Conservation (phyloP, 2,329 filamentous ascomycete genomes). For the Bisporella sp. region DNA sequence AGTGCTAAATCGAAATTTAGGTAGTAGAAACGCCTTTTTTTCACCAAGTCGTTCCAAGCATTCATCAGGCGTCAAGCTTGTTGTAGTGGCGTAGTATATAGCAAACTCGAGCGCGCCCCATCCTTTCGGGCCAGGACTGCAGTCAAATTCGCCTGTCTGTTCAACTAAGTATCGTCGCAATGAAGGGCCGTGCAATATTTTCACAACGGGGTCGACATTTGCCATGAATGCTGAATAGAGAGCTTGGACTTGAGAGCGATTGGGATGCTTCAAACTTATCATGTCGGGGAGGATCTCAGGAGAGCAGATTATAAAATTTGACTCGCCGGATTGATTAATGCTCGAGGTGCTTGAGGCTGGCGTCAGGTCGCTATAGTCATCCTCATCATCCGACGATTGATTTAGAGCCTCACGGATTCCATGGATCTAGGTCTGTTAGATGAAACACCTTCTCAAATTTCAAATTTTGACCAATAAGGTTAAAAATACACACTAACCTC, state of each 20-base stretch:
- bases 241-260: neutral
- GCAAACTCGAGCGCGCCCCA: neutral
- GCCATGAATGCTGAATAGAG: neutral
- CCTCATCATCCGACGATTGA: no score
- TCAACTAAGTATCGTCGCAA: neutral
- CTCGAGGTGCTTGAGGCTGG: no score
- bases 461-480: no score
- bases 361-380: no score
- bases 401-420: no score
- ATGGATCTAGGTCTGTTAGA: no score
- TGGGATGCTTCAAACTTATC: conserved; percentile 2
- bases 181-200: neutral
- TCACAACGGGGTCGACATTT: conserved; percentile 4
- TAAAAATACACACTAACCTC: no score
- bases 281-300: neutral
- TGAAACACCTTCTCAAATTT: no score
- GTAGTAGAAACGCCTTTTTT: conserved; percentile 31
- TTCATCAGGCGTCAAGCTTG: conserved; percentile 39
- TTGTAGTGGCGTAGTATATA: conserved; percentile 3
- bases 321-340: no score
- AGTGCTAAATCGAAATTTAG: conserved; percentile 5
- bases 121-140: neutral
- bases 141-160: neutral
- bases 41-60: conserved; percentile 40
- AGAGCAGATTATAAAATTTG: no score